Evolutionary conservation across 2,329 filamentous ascomycete genomes (phyloP).

Genomic region (Chaetomiaceae sp.): DNA sequence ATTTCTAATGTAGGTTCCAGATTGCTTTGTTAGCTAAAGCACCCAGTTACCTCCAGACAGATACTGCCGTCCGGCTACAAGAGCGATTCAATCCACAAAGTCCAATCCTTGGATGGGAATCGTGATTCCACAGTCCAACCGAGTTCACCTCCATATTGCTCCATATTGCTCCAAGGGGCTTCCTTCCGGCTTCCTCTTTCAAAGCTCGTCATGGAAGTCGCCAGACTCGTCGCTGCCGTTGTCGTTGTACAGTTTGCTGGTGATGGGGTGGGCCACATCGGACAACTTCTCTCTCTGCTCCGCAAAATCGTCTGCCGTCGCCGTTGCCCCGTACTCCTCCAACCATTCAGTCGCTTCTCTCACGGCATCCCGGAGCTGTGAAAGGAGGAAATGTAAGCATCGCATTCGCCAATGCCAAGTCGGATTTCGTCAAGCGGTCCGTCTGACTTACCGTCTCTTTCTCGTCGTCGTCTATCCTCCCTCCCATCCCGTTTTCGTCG

Average conservation of each 20-base stretch:
- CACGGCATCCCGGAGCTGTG: conserved; percentile 73
- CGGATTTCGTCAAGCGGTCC: background rate
- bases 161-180: too few relatives aligned
- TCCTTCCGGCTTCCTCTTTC: background rate
- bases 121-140: too few relatives aligned
- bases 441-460: conserved; percentile 64
- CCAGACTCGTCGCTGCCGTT: conserved; percentile 21
- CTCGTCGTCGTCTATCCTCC: conserved; percentile 96
- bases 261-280: conserved; percentile 93
- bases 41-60: too few relatives aligned
- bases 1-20: too few relatives aligned
- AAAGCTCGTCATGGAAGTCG: conserved; percentile 17
- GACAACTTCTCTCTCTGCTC: conserved; percentile 99
- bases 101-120: too few relatives aligned
- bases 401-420: too few relatives aligned
- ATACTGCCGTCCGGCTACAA: too few relatives aligned
- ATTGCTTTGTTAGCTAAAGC: too few relatives aligned
- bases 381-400: background rate
- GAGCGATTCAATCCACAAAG: too few relatives aligned
- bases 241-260: conserved; percentile 82
- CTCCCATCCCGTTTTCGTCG: conserved; percentile 80
- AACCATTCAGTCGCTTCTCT: conserved; percentile 96
- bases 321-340: conserved; percentile 69
- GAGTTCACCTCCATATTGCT: too few relatives aligned
- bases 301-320: conserved; percentile 87